Percentiles rank a stretch among this genome's conserved stretches.
These are phyloP conservation scores for Scutellaria baicalensis DNA, from an alignment of 257 asterid genomes.

Conservation along the genomic window DNA sequence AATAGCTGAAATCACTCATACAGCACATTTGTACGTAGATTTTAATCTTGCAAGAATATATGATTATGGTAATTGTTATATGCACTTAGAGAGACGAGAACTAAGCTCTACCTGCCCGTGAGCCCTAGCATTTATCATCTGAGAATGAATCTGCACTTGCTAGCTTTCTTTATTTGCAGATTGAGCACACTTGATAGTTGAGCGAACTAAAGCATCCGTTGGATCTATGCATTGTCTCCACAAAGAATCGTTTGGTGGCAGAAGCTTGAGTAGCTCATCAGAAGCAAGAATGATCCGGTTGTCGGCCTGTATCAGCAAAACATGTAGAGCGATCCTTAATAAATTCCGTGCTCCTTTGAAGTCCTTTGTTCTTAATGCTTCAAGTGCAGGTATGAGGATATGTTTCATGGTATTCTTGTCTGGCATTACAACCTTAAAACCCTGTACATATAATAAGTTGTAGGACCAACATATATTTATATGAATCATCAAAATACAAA, in stretches of 20 bases:
- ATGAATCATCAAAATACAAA: conserved; percentile 1
- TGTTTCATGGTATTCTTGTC: conserved; percentile 71
- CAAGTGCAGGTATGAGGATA: conserved; percentile 50
- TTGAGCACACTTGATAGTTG: conserved; percentile 37
- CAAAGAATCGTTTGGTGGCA: conserved; percentile 73
- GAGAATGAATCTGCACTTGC: background rate
- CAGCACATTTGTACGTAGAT: background rate
- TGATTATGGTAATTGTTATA: background rate
- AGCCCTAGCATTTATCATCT: background rate
- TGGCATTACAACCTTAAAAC: conserved; percentile 62
- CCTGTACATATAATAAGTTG: conserved; percentile 31
- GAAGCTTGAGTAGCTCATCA: conserved; percentile 46
- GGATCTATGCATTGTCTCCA: conserved; percentile 63
- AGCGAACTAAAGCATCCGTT: conserved; percentile 55
- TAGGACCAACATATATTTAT: background rate
- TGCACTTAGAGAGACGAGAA: background rate
- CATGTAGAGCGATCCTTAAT: conserved; percentile 55
- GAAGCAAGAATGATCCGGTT: conserved; percentile 59
- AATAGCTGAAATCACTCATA: background rate
- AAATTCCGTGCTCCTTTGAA: conserved; percentile 68
- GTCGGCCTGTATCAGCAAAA: conserved; percentile 63
- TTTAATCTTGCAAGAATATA: background rate
- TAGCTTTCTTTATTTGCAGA: conserved; percentile 15
- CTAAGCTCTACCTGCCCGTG: background rate
- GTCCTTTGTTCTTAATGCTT: conserved; percentile 56